Evolutionary conservation across 2,329 filamentous ascomycete genomes (phyloP).

Genomic region (Aspergillus neoniger): DNA sequence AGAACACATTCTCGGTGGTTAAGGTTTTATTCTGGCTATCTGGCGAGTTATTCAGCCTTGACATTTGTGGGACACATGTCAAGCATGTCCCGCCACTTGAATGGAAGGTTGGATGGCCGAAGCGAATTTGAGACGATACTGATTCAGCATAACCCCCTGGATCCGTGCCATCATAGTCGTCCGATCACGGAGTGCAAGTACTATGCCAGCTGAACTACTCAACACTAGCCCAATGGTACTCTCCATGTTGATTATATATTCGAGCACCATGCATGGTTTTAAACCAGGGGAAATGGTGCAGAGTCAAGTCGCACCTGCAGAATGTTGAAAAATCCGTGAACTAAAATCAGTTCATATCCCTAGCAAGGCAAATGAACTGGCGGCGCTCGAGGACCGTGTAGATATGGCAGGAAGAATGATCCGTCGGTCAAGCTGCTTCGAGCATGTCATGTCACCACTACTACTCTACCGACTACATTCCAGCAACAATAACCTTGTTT

Average conservation of each 20-base stretch:
- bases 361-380: neutral
- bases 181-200: too few species aligned
- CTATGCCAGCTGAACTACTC: too few species aligned
- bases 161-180: neutral
- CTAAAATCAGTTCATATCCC: neutral
- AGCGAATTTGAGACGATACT: neutral
- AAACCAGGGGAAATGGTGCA: neutral
- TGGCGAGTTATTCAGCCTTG: neutral
- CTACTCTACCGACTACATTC: neutral
- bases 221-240: too few species aligned
- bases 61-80: neutral
- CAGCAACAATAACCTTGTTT: constrained; percentile 2
- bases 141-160: neutral
- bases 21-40: neutral
- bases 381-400: neutral
- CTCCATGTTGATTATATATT: neutral
- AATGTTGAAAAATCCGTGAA: neutral
- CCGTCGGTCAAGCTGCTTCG: neutral
- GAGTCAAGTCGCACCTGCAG: neutral
- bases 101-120: neutral
- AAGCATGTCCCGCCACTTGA: neutral
- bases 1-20: neutral
- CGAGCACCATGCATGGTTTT: neutral
- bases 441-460: neutral
- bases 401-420: constrained; percentile 1